These are phyloP conservation scores for Papiliotrema flavescens DNA, from an alignment of 1,284 basidiomycete species.

Conservation along the genomic window DNA sequence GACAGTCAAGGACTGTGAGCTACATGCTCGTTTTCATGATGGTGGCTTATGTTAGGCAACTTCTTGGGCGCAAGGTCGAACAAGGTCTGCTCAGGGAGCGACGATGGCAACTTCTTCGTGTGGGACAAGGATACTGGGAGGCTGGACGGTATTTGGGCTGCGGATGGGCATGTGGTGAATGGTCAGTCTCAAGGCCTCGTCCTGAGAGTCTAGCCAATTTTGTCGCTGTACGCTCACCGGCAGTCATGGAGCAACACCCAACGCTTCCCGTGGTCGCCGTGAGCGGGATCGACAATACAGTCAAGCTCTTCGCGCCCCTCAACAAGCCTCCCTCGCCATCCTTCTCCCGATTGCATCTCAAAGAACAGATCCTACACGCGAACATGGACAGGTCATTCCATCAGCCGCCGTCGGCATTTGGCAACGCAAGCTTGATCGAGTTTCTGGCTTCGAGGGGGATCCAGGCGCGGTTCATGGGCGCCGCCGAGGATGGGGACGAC, in stretches of 20 bases:
- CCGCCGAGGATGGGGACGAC: not conserved
- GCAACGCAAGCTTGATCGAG: conserved; percentile 18
- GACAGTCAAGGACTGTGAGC: conserved; percentile 85
- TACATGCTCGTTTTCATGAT: not conserved
- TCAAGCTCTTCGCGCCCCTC: conserved; percentile 60
- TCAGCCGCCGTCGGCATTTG: conserved; percentile 14
- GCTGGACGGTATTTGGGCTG: conserved; percentile 74
- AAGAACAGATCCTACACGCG: conserved; percentile 22
- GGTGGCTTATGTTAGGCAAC: conserved; percentile 58
- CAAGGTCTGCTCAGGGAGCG: conserved; percentile 79
- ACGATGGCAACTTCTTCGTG: conserved; percentile 72
- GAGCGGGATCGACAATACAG: conserved; percentile 81
- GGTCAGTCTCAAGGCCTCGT: conserved; percentile 17
- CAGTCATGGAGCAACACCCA: conserved; percentile 75
- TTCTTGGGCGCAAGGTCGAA: conserved; percentile 75
- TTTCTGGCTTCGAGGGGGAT: conserved; percentile 20
- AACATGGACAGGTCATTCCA: conserved; percentile 21
- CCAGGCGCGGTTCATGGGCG: not conserved
- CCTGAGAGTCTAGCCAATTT: not conserved
- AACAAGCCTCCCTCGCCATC: conserved; percentile 12
- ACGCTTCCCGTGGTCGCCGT: conserved; percentile 72
- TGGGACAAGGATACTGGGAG: conserved; percentile 69
- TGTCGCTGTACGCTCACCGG: not conserved
- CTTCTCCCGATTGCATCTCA: conserved; percentile 19
- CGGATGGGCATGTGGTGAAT: conserved; percentile 78